Conservation (phyloP, 306 rosid species). For the Clitoria ternatea region DNA sequence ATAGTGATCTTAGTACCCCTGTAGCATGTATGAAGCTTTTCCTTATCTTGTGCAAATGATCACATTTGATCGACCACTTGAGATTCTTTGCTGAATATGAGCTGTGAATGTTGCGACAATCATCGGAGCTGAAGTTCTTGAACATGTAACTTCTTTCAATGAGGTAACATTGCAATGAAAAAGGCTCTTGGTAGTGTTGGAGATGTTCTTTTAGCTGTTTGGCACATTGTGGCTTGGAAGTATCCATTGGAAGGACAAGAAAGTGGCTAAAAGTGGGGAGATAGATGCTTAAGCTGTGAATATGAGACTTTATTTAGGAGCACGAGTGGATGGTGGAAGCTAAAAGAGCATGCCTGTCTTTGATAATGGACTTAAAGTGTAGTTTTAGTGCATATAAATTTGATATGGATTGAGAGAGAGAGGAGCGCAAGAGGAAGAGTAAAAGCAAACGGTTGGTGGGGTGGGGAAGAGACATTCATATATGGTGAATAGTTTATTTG, state of each 20-base stretch:
- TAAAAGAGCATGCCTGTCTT: neutral
- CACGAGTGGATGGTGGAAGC: neutral
- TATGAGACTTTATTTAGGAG: neutral
- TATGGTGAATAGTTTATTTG: conserved; percentile 21
- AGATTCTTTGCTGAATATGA: conserved; percentile 28
- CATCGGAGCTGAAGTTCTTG: conserved; percentile 12
- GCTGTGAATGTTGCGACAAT: neutral
- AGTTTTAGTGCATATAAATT: neutral
- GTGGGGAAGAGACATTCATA: conserved; percentile 29
- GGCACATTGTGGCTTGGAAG: conserved; percentile 22
- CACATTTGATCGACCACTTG: conserved; percentile 7
- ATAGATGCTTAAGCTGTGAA: conserved; percentile 1
- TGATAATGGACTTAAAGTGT: neutral
- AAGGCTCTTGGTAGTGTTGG: conserved; percentile 43
- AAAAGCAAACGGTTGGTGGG: conserved; percentile 24
- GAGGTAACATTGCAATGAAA: conserved; percentile 28
- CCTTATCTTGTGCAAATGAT: conserved; percentile 9
- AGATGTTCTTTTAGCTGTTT: conserved; percentile 38
- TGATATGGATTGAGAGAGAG: neutral
- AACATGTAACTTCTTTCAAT: conserved; percentile 37
- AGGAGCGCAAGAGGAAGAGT: conserved; percentile 20
- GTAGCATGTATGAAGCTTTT: conserved; percentile 22
- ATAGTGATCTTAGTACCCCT: conserved; percentile 21
- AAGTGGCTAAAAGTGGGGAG: neutral
- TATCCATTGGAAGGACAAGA: conserved; percentile 25